Evolutionary conservation across 441 rosid species (phyloP).

Genomic region (Aleurites moluccanus): DNA sequence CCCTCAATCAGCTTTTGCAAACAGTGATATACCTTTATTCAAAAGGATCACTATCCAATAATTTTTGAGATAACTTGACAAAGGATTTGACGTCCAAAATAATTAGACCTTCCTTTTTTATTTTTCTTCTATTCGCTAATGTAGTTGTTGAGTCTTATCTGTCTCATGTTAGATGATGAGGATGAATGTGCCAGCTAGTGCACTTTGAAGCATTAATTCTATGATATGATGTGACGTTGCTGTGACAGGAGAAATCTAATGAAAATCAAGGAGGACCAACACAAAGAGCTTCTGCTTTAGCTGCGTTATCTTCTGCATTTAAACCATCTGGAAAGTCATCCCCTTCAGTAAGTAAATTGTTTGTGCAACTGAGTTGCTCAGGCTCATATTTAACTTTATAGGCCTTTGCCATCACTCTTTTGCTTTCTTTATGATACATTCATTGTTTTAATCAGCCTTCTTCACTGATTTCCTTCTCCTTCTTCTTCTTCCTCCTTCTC

Average conservation of each 20-base stretch:
- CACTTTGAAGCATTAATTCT: constrained; percentile 5
- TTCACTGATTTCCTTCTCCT: background rate
- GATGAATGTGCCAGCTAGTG: background rate
- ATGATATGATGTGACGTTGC: constrained; percentile 20
- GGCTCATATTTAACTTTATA: background rate
- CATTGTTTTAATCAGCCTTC: background rate
- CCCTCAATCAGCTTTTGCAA: background rate
- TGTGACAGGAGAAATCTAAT: constrained; percentile 71
- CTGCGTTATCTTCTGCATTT: constrained; percentile 92
- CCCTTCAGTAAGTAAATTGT: constrained; percentile 39
- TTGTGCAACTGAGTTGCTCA: background rate
- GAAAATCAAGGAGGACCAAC: constrained; percentile 89
- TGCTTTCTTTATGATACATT: background rate
- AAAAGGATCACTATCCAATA: background rate
- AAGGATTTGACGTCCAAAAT: constrained; percentile 1
- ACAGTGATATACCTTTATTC: background rate
- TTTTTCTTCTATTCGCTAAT: background rate
- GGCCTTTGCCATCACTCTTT: background rate
- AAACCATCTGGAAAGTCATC: constrained; percentile 59
- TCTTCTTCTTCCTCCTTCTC: background rate
- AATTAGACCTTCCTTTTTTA: background rate
- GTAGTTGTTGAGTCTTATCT: background rate
- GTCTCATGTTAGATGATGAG: constrained; percentile 2
- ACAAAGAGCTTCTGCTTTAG: constrained; percentile 98
- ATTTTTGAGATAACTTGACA: background rate